Base-by-base conservation (phyloP, 169 alveolate species). In the Eimeria sp. region DNA sequence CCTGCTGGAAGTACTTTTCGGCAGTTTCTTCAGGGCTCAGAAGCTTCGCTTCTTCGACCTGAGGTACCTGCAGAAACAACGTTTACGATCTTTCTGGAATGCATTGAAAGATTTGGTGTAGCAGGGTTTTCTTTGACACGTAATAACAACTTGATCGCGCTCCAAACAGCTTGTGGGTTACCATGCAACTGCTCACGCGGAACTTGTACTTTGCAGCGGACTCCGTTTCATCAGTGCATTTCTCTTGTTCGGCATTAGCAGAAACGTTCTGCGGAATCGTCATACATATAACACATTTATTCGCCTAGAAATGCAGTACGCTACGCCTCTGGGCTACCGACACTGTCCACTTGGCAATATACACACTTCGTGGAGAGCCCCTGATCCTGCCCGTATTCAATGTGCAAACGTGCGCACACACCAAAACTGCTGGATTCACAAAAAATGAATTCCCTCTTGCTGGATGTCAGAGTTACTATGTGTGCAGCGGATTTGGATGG, bases 1-100 rank as follows among this genome's bases (percentile, higher is more conserved):
- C 94, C 94, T 87, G 83, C 83, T 45, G 63, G 65, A 63, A 87
- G 54, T 87, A 87, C 47, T 45, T 72, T 25, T 87, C 67, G 61
- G 94, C 94, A 49, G 13, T 87, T 18, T 87, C 94, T 65, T 61
- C 67, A 22, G 94, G 82, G 5, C 84, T 87, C 20, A 45, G n/a
- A 75, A 63, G 84, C 43, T 87, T 87, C 67, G 49, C 11, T 51
- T 63, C 75, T 6, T 63, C 45, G 43, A 34, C 92, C 7, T 58
- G 57, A 18, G 72, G 92, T 45, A 9, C 61, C 92, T 84, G 92
- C 92, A 84, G 40, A 18, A 51, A 34, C 6, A 51, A 20, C 13
- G 58, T 4, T 47, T 6, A 25, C 45, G 22, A 25, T 25, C 25
- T 11, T 67, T 9, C 5, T 7, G 67, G 30, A 78, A 25, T 27